phyloP scores from a whole-genome alignment of 257 asterid genomes.

The Solanum ossicruentum region DNA sequence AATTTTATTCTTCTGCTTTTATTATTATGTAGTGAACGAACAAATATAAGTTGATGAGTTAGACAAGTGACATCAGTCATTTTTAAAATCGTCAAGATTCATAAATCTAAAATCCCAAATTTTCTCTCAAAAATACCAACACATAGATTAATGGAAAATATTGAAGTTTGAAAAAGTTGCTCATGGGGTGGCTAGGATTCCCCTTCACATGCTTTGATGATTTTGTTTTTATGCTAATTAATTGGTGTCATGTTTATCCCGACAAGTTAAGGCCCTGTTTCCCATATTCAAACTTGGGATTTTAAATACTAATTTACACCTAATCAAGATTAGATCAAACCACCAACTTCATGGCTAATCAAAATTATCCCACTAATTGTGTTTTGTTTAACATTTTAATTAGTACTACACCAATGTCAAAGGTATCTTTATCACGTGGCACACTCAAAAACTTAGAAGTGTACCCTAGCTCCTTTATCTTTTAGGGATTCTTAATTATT shows the following conservation, averaged over 20 bases:
- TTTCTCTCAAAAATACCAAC: neutral
- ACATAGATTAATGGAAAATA: neutral
- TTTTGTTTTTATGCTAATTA: neutral
- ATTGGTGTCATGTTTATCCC: neutral
- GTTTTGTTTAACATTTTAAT: neutral
- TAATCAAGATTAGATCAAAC: neutral
- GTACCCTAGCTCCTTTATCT: neutral
- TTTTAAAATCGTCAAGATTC: too few relatives aligned
- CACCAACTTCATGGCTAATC: neutral
- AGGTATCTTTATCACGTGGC: neutral
- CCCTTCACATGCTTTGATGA: neutral
- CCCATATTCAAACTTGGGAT: neutral
- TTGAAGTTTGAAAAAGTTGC: neutral
- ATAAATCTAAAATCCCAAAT: too few relatives aligned
- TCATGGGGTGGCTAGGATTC: neutral
- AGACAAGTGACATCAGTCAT: too few relatives aligned
- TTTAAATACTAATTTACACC: neutral
- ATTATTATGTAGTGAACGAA: too few relatives aligned
- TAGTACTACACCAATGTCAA: neutral
- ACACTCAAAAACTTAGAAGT: neutral
- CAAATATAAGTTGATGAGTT: too few relatives aligned
- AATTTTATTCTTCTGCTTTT: too few relatives aligned
- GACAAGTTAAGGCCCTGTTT: neutral
- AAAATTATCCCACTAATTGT: neutral
- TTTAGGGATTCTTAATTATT: neutral